A percentile compares a stretch with the other conserved stretches of the same genome.
These are phyloP conservation scores for Tulasnella sp. DNA, from an alignment of 768 basidiomycete species.

Conservation along the genomic window DNA sequence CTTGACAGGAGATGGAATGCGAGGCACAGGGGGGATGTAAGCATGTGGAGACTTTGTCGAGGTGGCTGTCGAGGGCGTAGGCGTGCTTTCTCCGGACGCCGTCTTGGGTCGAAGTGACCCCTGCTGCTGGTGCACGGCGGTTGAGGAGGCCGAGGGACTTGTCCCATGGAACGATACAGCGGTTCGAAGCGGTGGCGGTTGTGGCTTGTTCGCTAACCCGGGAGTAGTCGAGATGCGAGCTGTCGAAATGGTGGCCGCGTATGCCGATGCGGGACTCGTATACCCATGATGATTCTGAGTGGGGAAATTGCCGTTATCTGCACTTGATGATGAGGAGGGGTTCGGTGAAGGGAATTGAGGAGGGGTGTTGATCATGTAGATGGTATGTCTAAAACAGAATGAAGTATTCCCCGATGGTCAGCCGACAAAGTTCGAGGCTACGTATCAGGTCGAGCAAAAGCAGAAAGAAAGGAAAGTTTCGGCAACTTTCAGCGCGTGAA, in stretches of 20 bases:
- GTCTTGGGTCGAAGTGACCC: neutral
- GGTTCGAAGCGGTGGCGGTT: neutral
- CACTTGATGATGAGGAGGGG: neutral
- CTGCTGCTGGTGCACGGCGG: neutral
- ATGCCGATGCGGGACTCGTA: neutral
- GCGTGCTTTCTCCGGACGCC: neutral
- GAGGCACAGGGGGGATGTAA: neutral
- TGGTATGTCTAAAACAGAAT: conserved; percentile 1
- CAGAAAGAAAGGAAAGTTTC: neutral
- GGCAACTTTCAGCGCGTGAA: neutral
- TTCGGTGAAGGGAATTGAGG: neutral
- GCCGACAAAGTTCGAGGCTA: neutral
- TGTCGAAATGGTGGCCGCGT: neutral
- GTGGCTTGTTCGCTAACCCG: neutral
- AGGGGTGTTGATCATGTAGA: conserved; percentile 20
- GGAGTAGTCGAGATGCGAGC: neutral
- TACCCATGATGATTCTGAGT: neutral
- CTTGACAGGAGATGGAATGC: neutral
- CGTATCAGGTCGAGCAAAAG: neutral
- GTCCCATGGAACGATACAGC: neutral
- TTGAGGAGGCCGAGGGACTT: neutral
- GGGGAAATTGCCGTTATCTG: neutral
- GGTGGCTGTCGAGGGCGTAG: neutral
- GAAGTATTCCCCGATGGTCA: neutral
- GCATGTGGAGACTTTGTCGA: too few relatives aligned